phyloP scores from a whole-genome alignment of 2,329 filamentous ascomycete species.

The Aspergillus floridensis region DNA sequence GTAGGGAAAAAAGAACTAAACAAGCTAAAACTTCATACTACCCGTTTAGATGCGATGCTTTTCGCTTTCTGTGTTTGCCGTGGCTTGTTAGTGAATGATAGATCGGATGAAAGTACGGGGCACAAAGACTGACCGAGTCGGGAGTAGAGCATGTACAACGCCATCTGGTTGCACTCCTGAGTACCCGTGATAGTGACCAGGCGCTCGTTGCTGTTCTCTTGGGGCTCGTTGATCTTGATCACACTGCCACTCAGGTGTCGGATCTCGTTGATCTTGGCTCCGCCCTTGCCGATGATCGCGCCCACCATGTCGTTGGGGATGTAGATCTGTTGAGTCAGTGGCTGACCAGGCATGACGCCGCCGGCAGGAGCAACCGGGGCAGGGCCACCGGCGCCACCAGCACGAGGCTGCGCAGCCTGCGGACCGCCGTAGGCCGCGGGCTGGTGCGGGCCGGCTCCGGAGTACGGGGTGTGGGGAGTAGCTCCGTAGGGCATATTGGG shows the following conservation, averaged over 20 bases:
- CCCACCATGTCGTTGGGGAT: constrained; percentile 99
- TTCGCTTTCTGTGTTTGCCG: constrained; percentile 62
- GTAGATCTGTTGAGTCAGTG: constrained; percentile 95
- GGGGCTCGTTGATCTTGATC: constrained; percentile 99
- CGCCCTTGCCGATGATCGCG: constrained; percentile 97
- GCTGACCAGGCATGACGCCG: constrained; percentile 72
- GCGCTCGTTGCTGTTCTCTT: constrained; percentile 98
- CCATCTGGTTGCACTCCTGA: constrained; percentile 98
- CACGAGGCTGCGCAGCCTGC: constrained; percentile 58
- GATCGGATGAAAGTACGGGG: neutral
- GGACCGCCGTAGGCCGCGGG: constrained; percentile 66
- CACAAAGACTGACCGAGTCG: constrained; percentile 68
- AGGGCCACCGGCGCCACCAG: constrained; percentile 67
- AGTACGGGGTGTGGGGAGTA: constrained; percentile 72
- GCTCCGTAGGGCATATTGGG: constrained; percentile 76
- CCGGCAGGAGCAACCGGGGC: constrained; percentile 66
- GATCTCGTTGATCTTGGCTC: constrained; percentile 99
- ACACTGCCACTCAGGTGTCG: constrained; percentile 94
- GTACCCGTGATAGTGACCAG: constrained; percentile 97
- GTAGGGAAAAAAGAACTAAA: constrained; percentile 9
- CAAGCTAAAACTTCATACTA: constrained; percentile 8
- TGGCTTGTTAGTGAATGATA: constrained; percentile 11
- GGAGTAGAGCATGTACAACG: constrained; percentile 98
- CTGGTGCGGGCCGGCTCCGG: constrained; percentile 74
- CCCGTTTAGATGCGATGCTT: constrained; percentile 64